Evolutionary conservation across 2,329 filamentous ascomycete genomes (phyloP).

Genomic region (Alternaria sp.): DNA sequence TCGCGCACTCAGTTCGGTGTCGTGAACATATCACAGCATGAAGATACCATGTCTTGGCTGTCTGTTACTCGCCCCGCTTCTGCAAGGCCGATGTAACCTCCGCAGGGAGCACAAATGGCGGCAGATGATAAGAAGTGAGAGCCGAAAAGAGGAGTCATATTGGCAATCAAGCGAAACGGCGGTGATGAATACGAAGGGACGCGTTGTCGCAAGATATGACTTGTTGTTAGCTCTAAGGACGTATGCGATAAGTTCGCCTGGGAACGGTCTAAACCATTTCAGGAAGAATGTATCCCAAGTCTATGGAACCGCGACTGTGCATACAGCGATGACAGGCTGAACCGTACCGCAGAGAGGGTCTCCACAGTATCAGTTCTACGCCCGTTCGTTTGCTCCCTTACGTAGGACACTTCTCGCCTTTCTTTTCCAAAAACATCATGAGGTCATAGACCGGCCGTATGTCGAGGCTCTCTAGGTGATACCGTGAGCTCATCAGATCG

Average conservation of each 20-base stretch:
- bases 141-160: background rate
- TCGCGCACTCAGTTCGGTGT: background rate
- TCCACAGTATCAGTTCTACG: background rate
- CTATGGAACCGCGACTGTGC: background rate
- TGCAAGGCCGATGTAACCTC: slow-evolving; percentile 16
- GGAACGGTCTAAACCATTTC: background rate
- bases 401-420: background rate
- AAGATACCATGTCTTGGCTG: slow-evolving; percentile 6
- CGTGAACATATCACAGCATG: background rate
- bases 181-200: background rate
- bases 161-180: background rate
- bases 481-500: background rate
- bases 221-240: background rate
- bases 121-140: background rate
- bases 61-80: slow-evolving; percentile 9
- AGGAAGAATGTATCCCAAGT: background rate
- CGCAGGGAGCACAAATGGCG: background rate
- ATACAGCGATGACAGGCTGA: background rate
- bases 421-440: background rate
- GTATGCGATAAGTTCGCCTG: background rate
- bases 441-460: background rate
- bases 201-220: background rate
- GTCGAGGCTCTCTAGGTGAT: background rate
- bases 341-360: background rate
- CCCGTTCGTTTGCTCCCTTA: background rate